phyloP scores from a whole-genome alignment of 2,329 filamentous ascomycete species.

The Calonectria pauciramosa region DNA sequence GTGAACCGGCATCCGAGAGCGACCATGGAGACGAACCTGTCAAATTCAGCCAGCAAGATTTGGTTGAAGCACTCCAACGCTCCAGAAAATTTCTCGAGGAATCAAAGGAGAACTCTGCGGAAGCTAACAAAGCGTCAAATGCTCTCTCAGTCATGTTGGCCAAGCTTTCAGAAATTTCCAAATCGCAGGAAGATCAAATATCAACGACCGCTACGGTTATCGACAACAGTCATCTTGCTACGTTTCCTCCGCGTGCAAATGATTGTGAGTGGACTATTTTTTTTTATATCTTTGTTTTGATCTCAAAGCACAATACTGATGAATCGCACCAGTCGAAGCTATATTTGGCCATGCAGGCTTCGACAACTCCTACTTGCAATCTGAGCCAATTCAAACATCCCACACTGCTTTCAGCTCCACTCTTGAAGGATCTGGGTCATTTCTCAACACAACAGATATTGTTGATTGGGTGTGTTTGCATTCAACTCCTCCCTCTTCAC shows the following conservation, averaged over 20 bases:
- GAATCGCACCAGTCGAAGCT: neutral
- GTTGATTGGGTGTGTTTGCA: slow-evolving; percentile 36
- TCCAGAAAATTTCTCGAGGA: slow-evolving; percentile 32
- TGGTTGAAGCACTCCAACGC: slow-evolving; percentile 27
- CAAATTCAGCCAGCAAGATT: neutral
- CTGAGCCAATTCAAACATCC: neutral
- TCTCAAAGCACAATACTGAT: neutral
- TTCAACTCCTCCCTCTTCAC: neutral
- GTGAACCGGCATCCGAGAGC: neutral
- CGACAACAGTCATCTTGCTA: neutral
- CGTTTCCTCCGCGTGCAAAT: neutral
- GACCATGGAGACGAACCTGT: neutral
- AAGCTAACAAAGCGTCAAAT: slow-evolving; percentile 31
- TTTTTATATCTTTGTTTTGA: too few relatives aligned
- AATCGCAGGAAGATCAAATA: neutral
- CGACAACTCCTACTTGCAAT: neutral
- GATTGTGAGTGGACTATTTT: neutral
- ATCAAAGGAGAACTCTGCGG: slow-evolving; percentile 24
- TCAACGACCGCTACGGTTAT: neutral
- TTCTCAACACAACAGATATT: slow-evolving; percentile 31
- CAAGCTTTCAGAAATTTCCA: neutral
- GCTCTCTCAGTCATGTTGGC: slow-evolving; percentile 35
- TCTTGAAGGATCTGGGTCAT: slow-evolving; percentile 30
- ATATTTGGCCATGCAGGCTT: neutral
- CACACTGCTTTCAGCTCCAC: neutral